A percentile compares a stretch with the other conserved stretches of the same genome.
phyloP scores from a whole-genome alignment of 371 early-diverging fungal species.

The Syncephalis fuscata region DNA sequence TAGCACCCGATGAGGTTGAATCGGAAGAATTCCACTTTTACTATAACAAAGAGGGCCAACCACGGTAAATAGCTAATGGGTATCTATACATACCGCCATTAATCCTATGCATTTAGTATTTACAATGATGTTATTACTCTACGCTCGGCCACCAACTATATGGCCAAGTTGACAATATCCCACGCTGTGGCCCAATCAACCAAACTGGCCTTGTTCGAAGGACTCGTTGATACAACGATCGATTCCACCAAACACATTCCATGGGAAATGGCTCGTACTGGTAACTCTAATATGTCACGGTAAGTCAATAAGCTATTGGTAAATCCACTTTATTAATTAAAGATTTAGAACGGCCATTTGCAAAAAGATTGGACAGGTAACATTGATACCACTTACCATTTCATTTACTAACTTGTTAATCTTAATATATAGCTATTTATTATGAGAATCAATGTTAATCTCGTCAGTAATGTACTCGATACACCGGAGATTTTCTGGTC shows the following conservation, averaged over 20 bases:
- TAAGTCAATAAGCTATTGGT: not conserved
- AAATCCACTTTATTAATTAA: not conserved
- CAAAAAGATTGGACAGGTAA: conserved; percentile 34
- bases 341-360: conserved; percentile 42
- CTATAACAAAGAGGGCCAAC: conserved; percentile 58
- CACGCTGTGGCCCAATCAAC: conserved; percentile 79
- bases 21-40: conserved; percentile 87
- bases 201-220: conserved; percentile 69
- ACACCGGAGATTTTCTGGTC: conserved; percentile 83
- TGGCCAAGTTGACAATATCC: conserved; percentile 72
- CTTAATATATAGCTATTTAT: conserved; percentile 77
- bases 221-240: conserved; percentile 65
- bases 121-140: conserved; percentile 44
- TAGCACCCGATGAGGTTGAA: conserved; percentile 55
- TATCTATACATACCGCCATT: not conserved
- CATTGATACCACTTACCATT: too few species aligned
- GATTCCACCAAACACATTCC: conserved; percentile 74
- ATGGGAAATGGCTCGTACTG: conserved; percentile 63
- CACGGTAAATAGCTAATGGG: conserved; percentile 34
- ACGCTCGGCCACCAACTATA: conserved; percentile 50
- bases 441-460: conserved; percentile 76
- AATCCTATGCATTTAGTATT: conserved; percentile 11
- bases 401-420: conserved; percentile 14
- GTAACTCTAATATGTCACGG: conserved; percentile 64
- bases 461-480: conserved; percentile 69